Evolutionary conservation across 73 alveolate species (phyloP), one percentile per base, ranked within the genome.

Genomic region (Paramecium pentaurelia): DNA sequence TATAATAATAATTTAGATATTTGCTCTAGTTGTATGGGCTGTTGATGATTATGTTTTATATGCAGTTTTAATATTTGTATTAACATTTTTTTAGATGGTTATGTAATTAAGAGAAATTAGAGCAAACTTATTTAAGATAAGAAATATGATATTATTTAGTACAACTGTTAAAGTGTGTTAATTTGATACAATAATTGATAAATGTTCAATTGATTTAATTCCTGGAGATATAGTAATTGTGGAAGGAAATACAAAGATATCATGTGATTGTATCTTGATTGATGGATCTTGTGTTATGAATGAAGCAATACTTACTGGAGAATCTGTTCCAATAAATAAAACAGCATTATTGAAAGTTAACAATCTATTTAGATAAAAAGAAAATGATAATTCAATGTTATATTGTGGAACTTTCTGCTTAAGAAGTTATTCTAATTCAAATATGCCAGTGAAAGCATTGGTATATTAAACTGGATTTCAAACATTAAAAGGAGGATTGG

Each of bases 231-330:
- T 98, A 14, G 96, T 34, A 38, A 80, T 80, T 84, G 89, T 85
- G 60, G 92, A 88, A 71, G 95, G 94, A 2, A 94, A 90, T 32
- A 87, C 64, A 18, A 93, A 93, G 58, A 93, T 97, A 44, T 96
- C 99, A 37, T 96, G 99, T 90, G 99, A 97, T 93, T 68, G 95
- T 86, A 86, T 97, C 44, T 86, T 97, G 58, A 84, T 97, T 40
- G 87, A 96, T 86, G 99, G 99, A 42, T 71, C 96, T 30, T 96
- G 97, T 40, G 96, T 97, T 27, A 98, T 97, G 32, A 97, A 98
- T 94, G 99, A 98, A 88, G 93, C 99, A 47, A 97, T 98, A 92
- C 95, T 98, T n/a, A 98, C 99, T 12, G 99, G 99, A 70, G 99
- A 96, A 88, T 96, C 99, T 40, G 97, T 97, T 20, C 99, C 99